Conservation (phyloP, 164 flowering plant genomes). For the Cinnamomum micranthum region DNA sequence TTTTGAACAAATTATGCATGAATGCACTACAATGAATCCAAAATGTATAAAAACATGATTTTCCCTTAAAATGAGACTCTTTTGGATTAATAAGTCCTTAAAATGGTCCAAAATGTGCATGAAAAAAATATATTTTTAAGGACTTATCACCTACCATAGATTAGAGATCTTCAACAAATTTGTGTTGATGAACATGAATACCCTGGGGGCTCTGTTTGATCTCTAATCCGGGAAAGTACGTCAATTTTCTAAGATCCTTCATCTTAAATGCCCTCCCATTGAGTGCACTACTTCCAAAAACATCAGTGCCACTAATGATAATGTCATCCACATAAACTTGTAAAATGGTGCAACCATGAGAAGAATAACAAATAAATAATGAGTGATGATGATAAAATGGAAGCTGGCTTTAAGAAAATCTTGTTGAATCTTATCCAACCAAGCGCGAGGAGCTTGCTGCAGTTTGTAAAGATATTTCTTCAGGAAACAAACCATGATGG, state of each 20-base stretch:
- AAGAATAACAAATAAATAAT: neutral
- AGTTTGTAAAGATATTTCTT: neutral
- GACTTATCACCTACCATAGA: neutral
- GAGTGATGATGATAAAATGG: neutral
- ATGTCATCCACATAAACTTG: neutral
- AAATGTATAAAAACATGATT: no score
- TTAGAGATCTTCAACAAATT: neutral
- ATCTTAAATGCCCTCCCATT: neutral
- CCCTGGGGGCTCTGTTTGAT: neutral
- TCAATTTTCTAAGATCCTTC: neutral
- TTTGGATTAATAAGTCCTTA: no score
- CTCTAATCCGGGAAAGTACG: neutral
- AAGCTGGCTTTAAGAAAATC: neutral
- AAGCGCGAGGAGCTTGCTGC: slow-evolving; percentile 1
- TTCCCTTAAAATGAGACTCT: no score
- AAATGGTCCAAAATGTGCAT: no score
- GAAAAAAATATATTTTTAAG: no score
- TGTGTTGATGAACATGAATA: neutral
- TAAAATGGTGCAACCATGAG: neutral
- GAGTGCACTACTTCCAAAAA: neutral
- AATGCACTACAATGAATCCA: no score
- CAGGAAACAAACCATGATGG: neutral
- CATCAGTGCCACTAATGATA: neutral
- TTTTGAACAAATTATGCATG: no score
- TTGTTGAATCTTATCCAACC: neutral